phyloP scores from a whole-genome alignment of 352 stramenopile species.

The Globisporangium sylvaticum region DNA sequence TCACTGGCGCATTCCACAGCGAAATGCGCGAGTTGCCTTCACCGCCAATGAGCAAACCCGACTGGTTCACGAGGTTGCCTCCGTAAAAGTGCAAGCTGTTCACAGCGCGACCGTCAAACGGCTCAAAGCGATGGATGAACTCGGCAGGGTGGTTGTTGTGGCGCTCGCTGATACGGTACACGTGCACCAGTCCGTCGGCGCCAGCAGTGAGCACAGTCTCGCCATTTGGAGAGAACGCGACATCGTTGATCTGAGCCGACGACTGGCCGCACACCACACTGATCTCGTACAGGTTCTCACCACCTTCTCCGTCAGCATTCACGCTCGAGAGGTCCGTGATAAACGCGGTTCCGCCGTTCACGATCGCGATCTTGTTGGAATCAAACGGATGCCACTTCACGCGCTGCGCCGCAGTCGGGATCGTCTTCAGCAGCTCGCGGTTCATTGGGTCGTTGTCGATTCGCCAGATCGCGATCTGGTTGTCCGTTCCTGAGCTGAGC shows the following conservation, averaged over 20 bases:
- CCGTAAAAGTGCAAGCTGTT: conserved; percentile 72
- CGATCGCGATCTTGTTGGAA: conserved; percentile 69
- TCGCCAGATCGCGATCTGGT: conserved; percentile 72
- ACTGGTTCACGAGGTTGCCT: conserved; percentile 36
- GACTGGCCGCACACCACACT: conserved; percentile 72
- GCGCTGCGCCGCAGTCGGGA: conserved; percentile 55
- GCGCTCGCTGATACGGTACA: conserved; percentile 59
- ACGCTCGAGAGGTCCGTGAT: conserved; percentile 57
- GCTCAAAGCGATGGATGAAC: conserved; percentile 76
- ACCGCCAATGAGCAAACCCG: conserved; percentile 61
- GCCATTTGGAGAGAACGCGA: conserved; percentile 61
- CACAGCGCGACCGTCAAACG: conserved; percentile 62
- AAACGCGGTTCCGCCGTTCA: conserved; percentile 60
- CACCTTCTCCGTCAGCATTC: conserved; percentile 26
- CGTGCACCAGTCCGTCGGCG: conserved; percentile 74
- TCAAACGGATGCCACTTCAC: conserved; percentile 82
- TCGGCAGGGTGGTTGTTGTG: conserved; percentile 48
- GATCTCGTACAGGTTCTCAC: conserved; percentile 60
- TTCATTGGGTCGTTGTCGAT: conserved; percentile 69
- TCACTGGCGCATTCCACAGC: conserved; percentile 55
- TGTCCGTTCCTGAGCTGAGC: conserved; percentile 60
- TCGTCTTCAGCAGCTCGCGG: conserved; percentile 57
- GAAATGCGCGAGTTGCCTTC: conserved; percentile 62
- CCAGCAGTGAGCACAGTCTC: conserved; percentile 63
- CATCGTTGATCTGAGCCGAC: conserved; percentile 69